Percentiles rank a stretch among this genome's conserved stretches.
Conservation (phyloP, 1,284 basidiomycete species). For the Butyriboletus appendiculatus region DNA sequence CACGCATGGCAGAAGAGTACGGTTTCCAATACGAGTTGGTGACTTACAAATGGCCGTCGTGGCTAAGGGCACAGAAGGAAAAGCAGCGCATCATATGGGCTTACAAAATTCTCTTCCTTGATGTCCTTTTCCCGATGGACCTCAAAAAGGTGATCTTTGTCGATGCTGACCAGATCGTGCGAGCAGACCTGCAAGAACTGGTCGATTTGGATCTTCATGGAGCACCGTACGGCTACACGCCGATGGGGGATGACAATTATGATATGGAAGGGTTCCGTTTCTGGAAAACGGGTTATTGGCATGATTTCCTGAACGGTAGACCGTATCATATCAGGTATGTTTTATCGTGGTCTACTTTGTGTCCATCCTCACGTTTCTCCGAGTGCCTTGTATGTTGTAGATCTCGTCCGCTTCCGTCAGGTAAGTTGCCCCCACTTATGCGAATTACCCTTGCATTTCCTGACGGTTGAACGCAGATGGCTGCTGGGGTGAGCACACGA, state of each 20-base stretch:
- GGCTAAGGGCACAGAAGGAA: conserved; percentile 95
- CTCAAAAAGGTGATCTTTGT: conserved; percentile 99
- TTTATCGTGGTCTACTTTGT: background rate
- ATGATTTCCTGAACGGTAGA: conserved; percentile 74
- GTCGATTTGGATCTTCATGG: conserved; percentile 91
- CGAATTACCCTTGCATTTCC: background rate
- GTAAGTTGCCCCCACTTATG: conserved; percentile 37
- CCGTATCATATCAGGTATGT: conserved; percentile 91
- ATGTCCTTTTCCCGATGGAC: conserved; percentile 98
- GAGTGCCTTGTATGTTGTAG: conserved; percentile 94
- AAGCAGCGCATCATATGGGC: conserved; percentile 99
- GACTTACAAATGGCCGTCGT: conserved; percentile 98
- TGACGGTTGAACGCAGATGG: conserved; percentile 49
- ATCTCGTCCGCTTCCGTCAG: conserved; percentile 93
- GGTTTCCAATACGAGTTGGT: conserved; percentile 96
- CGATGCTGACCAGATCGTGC: conserved; percentile 96
- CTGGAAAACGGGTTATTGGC: conserved; percentile 98
- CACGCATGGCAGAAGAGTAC: conserved; percentile 87
- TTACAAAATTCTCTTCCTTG: conserved; percentile 99
- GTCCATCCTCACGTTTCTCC: conserved; percentile 9
- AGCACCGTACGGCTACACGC: conserved; percentile 92
- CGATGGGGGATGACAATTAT: conserved; percentile 93
- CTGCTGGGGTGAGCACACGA: conserved; percentile 69
- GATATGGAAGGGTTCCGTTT: conserved; percentile 99
- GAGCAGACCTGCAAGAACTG: conserved; percentile 92